phyloP scores from a whole-genome alignment of 2,329 filamentous ascomycete species.

The Graphilbum ipis-grandicollis region DNA sequence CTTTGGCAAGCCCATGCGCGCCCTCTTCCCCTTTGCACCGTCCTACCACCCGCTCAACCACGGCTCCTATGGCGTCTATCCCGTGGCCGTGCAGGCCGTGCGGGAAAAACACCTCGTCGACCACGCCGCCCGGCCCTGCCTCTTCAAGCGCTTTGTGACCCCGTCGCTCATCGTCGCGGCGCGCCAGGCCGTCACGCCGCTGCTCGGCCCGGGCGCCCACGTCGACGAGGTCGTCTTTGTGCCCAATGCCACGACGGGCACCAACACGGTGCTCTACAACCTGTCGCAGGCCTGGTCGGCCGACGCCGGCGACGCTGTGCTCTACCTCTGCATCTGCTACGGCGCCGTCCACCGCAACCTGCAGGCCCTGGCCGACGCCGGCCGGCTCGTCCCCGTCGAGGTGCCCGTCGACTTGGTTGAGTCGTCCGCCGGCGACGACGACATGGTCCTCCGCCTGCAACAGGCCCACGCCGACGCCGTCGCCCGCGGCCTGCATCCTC shows the following conservation, averaged over 20 bases:
- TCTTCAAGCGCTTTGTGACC: constrained; percentile 45
- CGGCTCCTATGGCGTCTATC: constrained; percentile 52
- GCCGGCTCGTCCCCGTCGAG: constrained; percentile 17
- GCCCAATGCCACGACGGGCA: constrained; percentile 51
- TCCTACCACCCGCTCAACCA: constrained; percentile 17
- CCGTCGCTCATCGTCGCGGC: constrained; percentile 35
- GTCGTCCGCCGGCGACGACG: constrained; percentile 42
- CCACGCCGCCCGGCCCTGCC: constrained; percentile 44
- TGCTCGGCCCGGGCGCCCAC: constrained; percentile 30
- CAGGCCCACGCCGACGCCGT: constrained; percentile 30
- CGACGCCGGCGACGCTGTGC: constrained; percentile 39
- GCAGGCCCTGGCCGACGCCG: constrained; percentile 38
- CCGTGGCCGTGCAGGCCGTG: constrained; percentile 32
- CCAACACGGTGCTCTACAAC: constrained; percentile 52
- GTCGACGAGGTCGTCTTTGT: constrained; percentile 47
- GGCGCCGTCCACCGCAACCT: constrained; percentile 49
- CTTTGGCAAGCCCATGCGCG: constrained; percentile 13
- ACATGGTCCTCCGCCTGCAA: constrained; percentile 35
- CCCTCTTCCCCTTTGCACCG: constrained; percentile 15
- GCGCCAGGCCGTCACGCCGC: constrained; percentile 38
- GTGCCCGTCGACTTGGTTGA: constrained; percentile 42
- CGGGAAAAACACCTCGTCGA: constrained; percentile 35
- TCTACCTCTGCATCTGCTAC: constrained; percentile 53
- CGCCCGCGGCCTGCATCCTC: constrained; percentile 32
- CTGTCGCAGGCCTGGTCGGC: constrained; percentile 17